Base-by-base conservation (phyloP, 169 alveolate species). In the Cryptosporidium sp. region DNA sequence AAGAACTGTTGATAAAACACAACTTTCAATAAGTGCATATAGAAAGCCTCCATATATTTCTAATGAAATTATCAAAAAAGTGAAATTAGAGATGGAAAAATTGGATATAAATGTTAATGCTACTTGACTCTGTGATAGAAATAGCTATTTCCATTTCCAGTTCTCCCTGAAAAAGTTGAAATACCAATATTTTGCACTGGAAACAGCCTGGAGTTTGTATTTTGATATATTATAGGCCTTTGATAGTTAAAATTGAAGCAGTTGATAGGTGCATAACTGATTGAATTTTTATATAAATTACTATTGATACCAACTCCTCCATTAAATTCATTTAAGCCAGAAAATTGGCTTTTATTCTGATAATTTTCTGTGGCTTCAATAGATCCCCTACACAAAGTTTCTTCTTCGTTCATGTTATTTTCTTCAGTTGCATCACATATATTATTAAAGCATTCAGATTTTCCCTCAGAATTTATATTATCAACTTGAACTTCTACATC, bases 401-500 rank as follows among this genome's bases (percentile, higher is more conserved):
- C 68, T 35, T 8, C 29, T 52, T 70, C 31, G 10, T 44, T 33
- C 7, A 51, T 37, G 12, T 18, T 73, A 48, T 21, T 52, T 33
- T 52, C 58, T 1, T 52, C 4, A 0, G 26, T 18, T 56, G 12
- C 16, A 56, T 60, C 52, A 14, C 42, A 52, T 31, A 21, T 29
- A 14, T 3, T 33, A 29, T 3, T 12, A 31, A 35, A 48, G 21
- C 18, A 14, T 48, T 48, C 21, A 12, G 7, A 29, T 65, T 65
- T 10, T 0, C 10, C 26, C 72, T 73, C 51, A 7, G 33, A 2
- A 9, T 33, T 37, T 33, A 29, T 29, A 23, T 23, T 52, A 37
- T 73, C 26, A n/a, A 56, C 86, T 60, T 73, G 86, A 3, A 73
- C 58, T n/a, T 73, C 86, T 2, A 35, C 86, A 29, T 73, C 86